Evolutionary conservation across 129 eudicot genomes (phyloP), one percentile per base, ranked within the genome.

Genomic region (Saposhnikovia divaricata): DNA sequence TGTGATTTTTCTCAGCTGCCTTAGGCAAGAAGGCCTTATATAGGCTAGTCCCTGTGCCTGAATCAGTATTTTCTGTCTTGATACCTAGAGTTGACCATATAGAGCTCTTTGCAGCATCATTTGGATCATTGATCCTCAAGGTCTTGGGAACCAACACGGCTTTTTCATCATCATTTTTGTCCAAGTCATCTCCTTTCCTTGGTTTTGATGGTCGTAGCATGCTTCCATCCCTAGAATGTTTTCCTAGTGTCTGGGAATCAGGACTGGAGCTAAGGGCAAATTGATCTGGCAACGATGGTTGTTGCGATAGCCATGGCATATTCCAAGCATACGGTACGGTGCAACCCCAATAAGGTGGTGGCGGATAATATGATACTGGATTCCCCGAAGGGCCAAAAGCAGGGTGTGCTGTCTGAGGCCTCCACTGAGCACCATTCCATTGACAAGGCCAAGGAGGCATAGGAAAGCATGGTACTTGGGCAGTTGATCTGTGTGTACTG

Each of bases 51-150:
- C 81, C 82, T 27, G 72, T 77, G 38, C 74, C 51, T 15, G 90
- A 78, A 72, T 76, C 77, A 72, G 59, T 71, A 65, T 82, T 84
- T 18, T 81, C 89, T 12, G 85, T 87, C 81, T 83, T 78, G 74
- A 89, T 88, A 79, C 91, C 89, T 4, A 91, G 72, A 34, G 93
- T 85, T 25, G 90, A 82, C 91, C 93, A 87, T 76, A 88, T 83
- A 27, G 96, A 89, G 80, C 96, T 92, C 83, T 87, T 92, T 13
- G 91, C 97, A 77, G 90, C 96, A 46, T 91, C 92, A 45, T 74
- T 88, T 12, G 91, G 85, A 80, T 90, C 91, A 61, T 83, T 81
- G 65, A 89, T 76, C 81, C 93, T 84, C 83, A 88, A 63, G 53
- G 90, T 86, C 86, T 90, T 90, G 6, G 93, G 92, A 61, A 81